phyloP scores from a whole-genome alignment of 495 filamentous ascomycete genomes.

The Penicillium samsonianum region DNA sequence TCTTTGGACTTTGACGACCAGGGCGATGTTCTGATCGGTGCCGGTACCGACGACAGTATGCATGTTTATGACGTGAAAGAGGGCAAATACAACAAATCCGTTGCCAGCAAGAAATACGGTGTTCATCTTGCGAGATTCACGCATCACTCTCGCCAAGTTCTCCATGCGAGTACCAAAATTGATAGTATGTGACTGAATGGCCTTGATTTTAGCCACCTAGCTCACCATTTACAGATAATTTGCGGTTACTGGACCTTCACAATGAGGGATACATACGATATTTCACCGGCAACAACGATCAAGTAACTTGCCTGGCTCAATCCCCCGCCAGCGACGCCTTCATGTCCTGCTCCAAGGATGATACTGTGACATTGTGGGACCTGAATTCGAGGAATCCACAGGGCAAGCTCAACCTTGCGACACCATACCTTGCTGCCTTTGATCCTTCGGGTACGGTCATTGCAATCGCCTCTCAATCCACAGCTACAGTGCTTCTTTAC shows the following conservation, averaged over 20 bases:
- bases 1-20: slow-evolving; percentile 96
- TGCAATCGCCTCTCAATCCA: slow-evolving; percentile 80
- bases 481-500: slow-evolving; percentile 80
- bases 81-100: slow-evolving; percentile 78
- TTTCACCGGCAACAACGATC: slow-evolving; percentile 81
- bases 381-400: slow-evolving; percentile 68
- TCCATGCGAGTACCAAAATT: slow-evolving; percentile 93
- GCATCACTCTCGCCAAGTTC: slow-evolving; percentile 80
- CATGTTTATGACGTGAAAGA: slow-evolving; percentile 92
- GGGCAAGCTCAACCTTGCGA: slow-evolving; percentile 73
- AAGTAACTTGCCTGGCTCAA: slow-evolving; percentile 75
- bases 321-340: slow-evolving; percentile 76
- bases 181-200: slow-evolving; percentile 51
- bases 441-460: slow-evolving; percentile 89
- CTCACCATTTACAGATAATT: slow-evolving; percentile 57
- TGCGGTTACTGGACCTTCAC: slow-evolving; percentile 89
- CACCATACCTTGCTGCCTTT: slow-evolving; percentile 80
- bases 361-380: slow-evolving; percentile 88
- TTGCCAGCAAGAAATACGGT: slow-evolving; percentile 91
- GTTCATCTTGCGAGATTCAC: slow-evolving; percentile 92
- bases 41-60: slow-evolving; percentile 88
- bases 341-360: slow-evolving; percentile 84
- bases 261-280: slow-evolving; percentile 95
- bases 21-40: slow-evolving; percentile 83
- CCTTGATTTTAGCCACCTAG: neutral